Percentiles rank a stretch among this genome's conserved stretches.
These are phyloP conservation scores for Balansia obtecta DNA, from an alignment of 2,329 filamentous ascomycete species.

Conservation along the genomic window DNA sequence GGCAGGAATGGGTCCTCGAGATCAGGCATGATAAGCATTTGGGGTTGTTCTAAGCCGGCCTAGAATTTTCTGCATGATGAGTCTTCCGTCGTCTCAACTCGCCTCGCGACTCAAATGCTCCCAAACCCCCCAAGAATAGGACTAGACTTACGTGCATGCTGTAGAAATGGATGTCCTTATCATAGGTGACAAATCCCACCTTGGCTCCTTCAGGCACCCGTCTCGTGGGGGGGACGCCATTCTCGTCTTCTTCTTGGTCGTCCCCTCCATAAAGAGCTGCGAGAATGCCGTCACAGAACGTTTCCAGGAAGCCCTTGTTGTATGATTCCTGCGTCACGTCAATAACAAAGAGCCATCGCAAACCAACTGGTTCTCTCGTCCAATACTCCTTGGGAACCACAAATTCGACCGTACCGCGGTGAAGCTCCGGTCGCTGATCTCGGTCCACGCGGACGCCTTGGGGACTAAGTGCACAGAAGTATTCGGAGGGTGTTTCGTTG, in stretches of 20 bases:
- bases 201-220: conserved; percentile 67
- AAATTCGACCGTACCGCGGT: conserved; percentile 88
- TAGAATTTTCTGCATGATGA: conserved; percentile 18
- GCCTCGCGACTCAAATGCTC: background rate
- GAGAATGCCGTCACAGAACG: conserved; percentile 81
- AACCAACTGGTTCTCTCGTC: conserved; percentile 81
- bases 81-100: background rate
- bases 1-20: conserved; percentile 94
- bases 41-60: conserved; percentile 69
- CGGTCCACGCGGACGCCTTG: conserved; percentile 80
- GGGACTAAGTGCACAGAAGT: conserved; percentile 83
- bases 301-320: conserved; percentile 81
- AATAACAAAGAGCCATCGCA: conserved; percentile 83
- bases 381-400: conserved; percentile 97
- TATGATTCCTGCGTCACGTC: conserved; percentile 87
- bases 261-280: conserved; percentile 69
- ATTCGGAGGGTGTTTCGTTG: conserved; percentile 84
- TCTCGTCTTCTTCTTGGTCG: conserved; percentile 33
- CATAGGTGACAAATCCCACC: conserved; percentile 90
- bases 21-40: conserved; percentile 98
- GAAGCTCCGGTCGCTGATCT: conserved; percentile 78
- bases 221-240: conserved; percentile 37
- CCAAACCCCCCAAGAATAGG: no score
- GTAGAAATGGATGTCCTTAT: conserved; percentile 97
- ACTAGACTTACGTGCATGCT: conserved; percentile 62